Evolutionary conservation across 192 early-diverging fungal genomes (phyloP).

Genomic region (Entomortierella parvispora): DNA sequence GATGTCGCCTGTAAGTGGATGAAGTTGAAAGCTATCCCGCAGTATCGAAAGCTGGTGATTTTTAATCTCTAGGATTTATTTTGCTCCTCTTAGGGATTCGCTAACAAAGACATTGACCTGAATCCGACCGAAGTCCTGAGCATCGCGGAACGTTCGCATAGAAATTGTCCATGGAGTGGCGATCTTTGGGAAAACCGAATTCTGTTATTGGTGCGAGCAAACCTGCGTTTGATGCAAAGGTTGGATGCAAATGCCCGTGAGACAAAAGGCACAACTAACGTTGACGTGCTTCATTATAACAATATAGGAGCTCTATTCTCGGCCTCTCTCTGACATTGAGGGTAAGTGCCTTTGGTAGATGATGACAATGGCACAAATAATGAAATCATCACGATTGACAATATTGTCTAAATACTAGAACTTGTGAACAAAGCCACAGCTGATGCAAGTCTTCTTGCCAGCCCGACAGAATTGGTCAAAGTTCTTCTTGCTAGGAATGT

Average conservation of each 20-base stretch:
- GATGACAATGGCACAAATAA: too few species aligned
- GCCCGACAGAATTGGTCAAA: slow-evolving; percentile 34
- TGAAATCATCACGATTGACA: too few species aligned
- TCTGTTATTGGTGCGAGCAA: slow-evolving; percentile 22
- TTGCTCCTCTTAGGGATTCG: background rate
- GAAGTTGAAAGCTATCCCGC: background rate
- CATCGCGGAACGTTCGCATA: slow-evolving; percentile 60
- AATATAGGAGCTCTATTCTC: slow-evolving; percentile 21
- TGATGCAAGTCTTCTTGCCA: slow-evolving; percentile 7
- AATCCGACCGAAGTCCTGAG: slow-evolving; percentile 22
- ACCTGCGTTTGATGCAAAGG: background rate
- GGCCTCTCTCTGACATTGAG: too few species aligned
- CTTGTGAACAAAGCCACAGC: slow-evolving; percentile 7
- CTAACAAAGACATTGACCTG: slow-evolving; percentile 54
- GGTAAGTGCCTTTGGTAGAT: too few species aligned
- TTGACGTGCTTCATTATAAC: background rate
- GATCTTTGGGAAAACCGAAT: slow-evolving; percentile 62
- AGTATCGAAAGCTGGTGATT: background rate
- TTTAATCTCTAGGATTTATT: background rate
- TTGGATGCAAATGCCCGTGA: too few species aligned
- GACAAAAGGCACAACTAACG: too few species aligned
- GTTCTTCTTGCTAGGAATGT: slow-evolving; percentile 18
- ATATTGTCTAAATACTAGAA: too few species aligned
- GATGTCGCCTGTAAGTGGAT: slow-evolving; percentile 43
- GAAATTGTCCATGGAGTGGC: slow-evolving; percentile 82